Percentiles rank a stretch among this genome's conserved stretches.
Conservation (phyloP, 257 asterid species). For the Penstemon eatonii region DNA sequence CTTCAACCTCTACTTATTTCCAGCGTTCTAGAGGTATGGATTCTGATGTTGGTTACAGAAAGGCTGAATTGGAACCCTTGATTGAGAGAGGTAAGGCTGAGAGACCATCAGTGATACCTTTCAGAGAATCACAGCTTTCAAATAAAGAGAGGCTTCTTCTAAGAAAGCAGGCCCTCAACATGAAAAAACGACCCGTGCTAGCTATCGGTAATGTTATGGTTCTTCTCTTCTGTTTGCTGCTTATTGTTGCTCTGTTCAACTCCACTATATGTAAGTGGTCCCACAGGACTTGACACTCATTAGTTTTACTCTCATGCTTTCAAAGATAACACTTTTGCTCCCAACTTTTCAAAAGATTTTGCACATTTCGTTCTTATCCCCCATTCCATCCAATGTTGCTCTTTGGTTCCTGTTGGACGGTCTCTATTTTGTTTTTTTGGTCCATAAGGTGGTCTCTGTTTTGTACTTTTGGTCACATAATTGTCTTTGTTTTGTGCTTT, state of each 20-base stretch:
- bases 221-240: conserved; percentile 11
- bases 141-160: conserved; percentile 89
- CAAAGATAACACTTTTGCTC: background rate
- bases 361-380: no score
- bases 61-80: conserved; percentile 27
- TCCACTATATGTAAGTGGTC: background rate
- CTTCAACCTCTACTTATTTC: conserved; percentile 30
- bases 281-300: background rate
- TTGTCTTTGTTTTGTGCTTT: no score
- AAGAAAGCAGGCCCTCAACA: conserved; percentile 77
- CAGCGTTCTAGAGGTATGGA: conserved; percentile 28
- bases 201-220: conserved; percentile 70
- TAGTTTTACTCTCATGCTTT: background rate
- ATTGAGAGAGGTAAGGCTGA: conserved; percentile 34
- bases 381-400: no score
- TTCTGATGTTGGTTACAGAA: conserved; percentile 29
- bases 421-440: no score
- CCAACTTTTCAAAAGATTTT: no score
- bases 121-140: conserved; percentile 55
- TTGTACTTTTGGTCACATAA: no score
- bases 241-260: background rate
- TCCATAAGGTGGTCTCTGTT: no score
- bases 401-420: no score
- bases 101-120: conserved; percentile 31
- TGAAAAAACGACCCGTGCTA: conserved; percentile 64